Percentiles rank a stretch among this genome's conserved stretches.
These are phyloP conservation scores for Chlorella sorokiniana DNA, from an alignment of 139 green algal genomes.

Conservation along the genomic window DNA sequence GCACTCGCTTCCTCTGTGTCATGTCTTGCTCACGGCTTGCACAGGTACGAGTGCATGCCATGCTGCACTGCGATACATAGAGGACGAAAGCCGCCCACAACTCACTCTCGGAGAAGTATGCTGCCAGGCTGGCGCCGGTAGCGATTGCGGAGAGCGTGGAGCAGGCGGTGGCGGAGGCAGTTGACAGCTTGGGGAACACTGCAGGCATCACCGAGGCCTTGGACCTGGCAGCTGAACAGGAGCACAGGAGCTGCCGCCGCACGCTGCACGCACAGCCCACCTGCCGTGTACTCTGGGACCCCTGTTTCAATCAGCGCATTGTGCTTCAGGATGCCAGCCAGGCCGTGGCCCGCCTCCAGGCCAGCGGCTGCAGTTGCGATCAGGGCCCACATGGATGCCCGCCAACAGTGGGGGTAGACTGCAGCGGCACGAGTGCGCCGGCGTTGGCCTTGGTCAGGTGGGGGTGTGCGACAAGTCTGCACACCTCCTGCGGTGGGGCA, in stretches of 20 bases:
- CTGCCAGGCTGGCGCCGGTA: constrained; percentile 19
- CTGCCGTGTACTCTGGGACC: not conserved
- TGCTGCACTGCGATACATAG: not conserved
- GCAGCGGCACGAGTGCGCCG: too few species aligned
- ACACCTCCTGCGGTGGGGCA: too few species aligned
- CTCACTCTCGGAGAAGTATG: constrained; percentile 25
- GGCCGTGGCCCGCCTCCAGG: constrained; percentile 16
- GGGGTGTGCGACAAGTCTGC: too few species aligned
- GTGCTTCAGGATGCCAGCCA: constrained; percentile 10
- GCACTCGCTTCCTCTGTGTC: too few species aligned
- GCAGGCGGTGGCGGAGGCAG: constrained; percentile 1
- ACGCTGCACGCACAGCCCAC: not conserved
- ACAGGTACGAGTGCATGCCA: not conserved
- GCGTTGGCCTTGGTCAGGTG: too few species aligned
- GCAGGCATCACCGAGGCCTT: too few species aligned
- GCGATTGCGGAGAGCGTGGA: constrained; percentile 10
- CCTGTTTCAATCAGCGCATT: constrained; percentile 10
- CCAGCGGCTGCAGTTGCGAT: constrained; percentile 16
- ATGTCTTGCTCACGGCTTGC: not conserved
- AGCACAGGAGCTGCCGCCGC: not conserved
- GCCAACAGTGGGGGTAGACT: too few species aligned
- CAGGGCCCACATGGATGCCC: constrained; percentile 17
- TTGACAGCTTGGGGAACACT: constrained; percentile 10
- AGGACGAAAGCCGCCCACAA: not conserved
- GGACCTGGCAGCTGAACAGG: too few species aligned